phyloP scores from a whole-genome alignment of 768 basidiomycete genomes.

The Pholiota conissans region DNA sequence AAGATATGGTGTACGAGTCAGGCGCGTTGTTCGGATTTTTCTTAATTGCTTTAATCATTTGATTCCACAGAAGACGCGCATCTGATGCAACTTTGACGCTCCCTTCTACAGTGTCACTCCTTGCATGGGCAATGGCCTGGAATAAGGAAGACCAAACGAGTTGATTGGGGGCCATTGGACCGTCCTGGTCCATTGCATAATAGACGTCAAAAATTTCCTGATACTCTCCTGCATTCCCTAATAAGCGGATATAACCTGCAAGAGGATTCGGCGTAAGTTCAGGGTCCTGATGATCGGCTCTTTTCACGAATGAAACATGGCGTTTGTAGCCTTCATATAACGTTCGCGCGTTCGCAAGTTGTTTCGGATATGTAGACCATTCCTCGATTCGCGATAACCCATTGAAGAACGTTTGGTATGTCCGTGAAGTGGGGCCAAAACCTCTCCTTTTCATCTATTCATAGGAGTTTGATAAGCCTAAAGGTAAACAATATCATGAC shows the following conservation, averaged over 20 bases:
- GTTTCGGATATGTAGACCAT: conserved; percentile 60
- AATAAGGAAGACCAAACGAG: conserved; percentile 70
- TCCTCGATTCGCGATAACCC: conserved; percentile 62
- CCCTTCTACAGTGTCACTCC: conserved; percentile 25
- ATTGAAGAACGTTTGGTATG: conserved; percentile 69
- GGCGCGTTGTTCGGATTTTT: conserved; percentile 44
- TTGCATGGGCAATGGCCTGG: conserved; percentile 39
- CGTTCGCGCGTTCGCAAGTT: conserved; percentile 59
- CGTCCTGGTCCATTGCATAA: conserved; percentile 62
- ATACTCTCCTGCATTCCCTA: conserved; percentile 58
- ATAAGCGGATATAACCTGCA: conserved; percentile 63
- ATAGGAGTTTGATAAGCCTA: not conserved
- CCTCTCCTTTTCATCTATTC: conserved; percentile 86
- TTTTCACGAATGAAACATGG: conserved; percentile 49
- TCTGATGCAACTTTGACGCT: conserved; percentile 55
- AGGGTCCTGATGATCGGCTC: conserved; percentile 42
- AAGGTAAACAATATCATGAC: conserved; percentile 2
- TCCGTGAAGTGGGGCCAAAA: conserved; percentile 64
- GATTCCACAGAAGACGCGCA: conserved; percentile 70
- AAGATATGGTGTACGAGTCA: conserved; percentile 53
- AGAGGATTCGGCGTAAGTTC: conserved; percentile 54
- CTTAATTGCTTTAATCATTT: conserved; percentile 54
- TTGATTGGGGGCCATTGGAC: conserved; percentile 59
- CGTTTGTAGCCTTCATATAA: conserved; percentile 60
- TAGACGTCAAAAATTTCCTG: conserved; percentile 78